These are phyloP conservation scores for Pseudocercospora cruenta DNA, from an alignment of 2,329 filamentous ascomycete species.

Conservation along the genomic window DNA sequence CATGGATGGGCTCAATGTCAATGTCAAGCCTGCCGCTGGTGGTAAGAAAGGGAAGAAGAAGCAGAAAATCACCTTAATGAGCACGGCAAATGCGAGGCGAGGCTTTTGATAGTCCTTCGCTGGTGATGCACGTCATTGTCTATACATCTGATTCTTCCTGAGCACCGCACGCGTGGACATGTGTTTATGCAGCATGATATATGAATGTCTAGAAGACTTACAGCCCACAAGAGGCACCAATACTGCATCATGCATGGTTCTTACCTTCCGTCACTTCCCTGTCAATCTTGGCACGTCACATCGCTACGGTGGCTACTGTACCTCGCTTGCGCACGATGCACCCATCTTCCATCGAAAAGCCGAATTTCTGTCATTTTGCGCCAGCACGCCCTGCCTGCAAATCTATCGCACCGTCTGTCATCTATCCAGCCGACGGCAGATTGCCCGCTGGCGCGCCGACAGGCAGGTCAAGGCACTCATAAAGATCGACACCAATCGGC, in stretches of 20 bases:
- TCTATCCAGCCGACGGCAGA: background rate
- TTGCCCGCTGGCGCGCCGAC: conserved; percentile 1
- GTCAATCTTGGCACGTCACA: background rate
- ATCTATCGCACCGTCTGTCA: too few relatives aligned
- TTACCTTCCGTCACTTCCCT: background rate
- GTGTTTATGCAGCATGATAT: background rate
- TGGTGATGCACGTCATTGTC: background rate
- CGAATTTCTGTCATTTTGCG: too few relatives aligned
- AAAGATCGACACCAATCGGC: conserved; percentile 6
- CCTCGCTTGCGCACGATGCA: background rate
- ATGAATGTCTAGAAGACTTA: background rate
- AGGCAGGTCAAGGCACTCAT: background rate
- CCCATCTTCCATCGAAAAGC: too few relatives aligned
- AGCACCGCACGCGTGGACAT: background rate
- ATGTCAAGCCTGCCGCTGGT: conserved; percentile 52
- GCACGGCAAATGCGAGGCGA: conserved; percentile 52
- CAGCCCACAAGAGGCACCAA: background rate
- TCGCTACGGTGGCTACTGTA: too few relatives aligned
- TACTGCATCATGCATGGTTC: background rate
- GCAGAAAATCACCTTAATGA: conserved; percentile 71
- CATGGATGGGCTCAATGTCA: conserved; percentile 24
- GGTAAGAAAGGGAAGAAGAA: conserved; percentile 65
- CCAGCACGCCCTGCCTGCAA: too few relatives aligned
- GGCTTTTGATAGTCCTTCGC: conserved; percentile 3
- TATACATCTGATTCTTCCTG: background rate